phyloP scores from a whole-genome alignment of 805 yeast genomes.

The Candida ponderosae region DNA sequence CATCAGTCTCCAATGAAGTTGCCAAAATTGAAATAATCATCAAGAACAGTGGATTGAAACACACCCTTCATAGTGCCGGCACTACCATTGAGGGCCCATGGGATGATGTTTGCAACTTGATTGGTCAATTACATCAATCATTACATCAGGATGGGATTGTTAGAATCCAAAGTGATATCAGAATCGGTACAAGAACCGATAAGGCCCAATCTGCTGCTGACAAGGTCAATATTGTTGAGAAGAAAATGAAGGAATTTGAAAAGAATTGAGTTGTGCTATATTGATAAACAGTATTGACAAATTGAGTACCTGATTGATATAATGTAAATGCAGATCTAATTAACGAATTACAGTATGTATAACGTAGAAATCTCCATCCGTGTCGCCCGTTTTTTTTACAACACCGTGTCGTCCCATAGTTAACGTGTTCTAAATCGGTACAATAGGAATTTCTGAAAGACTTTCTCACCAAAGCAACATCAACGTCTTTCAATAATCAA shows the following conservation, averaged over 20 bases:
- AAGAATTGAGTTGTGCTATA: too few species aligned
- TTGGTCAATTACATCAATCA: conserved; percentile 69
- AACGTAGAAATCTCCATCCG: too few species aligned
- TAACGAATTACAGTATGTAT: too few species aligned
- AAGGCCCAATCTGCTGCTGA: conserved; percentile 67
- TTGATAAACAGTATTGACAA: too few species aligned
- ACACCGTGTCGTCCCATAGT: too few species aligned
- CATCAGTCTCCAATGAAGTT: conserved; percentile 78
- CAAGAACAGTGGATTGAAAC: conserved; percentile 51
- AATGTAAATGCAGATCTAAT: too few species aligned
- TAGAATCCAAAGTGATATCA: conserved; percentile 77
- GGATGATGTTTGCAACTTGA: conserved; percentile 74
- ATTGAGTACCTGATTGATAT: too few species aligned
- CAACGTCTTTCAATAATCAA: too few species aligned
- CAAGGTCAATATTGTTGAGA: conserved; percentile 58
- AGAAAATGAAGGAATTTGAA: conserved; percentile 26
- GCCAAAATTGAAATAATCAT: conserved; percentile 62
- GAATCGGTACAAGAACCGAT: conserved; percentile 82
- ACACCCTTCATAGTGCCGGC: conserved; percentile 84
- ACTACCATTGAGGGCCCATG: conserved; percentile 91
- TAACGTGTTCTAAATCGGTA: too few species aligned
- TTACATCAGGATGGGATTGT: conserved; percentile 67
- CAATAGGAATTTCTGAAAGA: too few species aligned
- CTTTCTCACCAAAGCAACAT: too few species aligned
- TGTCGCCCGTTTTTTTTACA: too few species aligned